phyloP scores from a whole-genome alignment of 2,329 filamentous ascomycete species.

The Stagonosporopsis vannaccii region DNA sequence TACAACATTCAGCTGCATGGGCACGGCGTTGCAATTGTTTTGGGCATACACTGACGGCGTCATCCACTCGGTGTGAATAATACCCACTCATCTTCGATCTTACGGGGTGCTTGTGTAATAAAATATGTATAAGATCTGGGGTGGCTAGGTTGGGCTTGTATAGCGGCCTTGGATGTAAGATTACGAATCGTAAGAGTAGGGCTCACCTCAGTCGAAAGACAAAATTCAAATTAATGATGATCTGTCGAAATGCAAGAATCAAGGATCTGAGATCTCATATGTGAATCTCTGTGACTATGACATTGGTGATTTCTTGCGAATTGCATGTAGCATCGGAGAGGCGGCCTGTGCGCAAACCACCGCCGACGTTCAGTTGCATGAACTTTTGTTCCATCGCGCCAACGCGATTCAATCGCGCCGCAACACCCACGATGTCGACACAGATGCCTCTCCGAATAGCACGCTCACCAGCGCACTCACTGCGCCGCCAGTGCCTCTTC shows the following conservation, averaged over 20 bases:
- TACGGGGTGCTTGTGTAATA: constrained; percentile 13
- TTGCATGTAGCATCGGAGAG: background rate
- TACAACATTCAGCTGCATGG: constrained; percentile 20
- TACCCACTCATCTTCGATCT: constrained; percentile 11
- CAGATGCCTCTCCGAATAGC: constrained; percentile 34
- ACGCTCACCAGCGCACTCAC: constrained; percentile 25
- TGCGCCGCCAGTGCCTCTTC: constrained; percentile 41
- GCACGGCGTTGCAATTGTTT: constrained; percentile 16
- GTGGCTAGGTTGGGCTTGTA: background rate
- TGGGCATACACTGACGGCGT: constrained; percentile 16
- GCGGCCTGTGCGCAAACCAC: constrained; percentile 1
- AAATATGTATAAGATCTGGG: constrained; percentile 8
- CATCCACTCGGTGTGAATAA: constrained; percentile 15
- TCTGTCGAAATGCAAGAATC: background rate
- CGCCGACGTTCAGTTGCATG: constrained; percentile 1
- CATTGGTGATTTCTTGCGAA: background rate
- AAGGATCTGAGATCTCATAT: background rate
- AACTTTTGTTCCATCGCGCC: constrained; percentile 14
- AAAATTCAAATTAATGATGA: constrained; percentile 6
- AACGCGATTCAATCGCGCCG: constrained; percentile 15
- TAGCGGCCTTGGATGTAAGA: constrained; percentile 3
- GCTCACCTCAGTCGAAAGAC: constrained; percentile 12
- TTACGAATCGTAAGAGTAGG: constrained; percentile 8
- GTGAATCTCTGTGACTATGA: background rate
- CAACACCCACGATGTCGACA: constrained; percentile 34